These are phyloP conservation scores for Spizellomyces sp. DNA, from an alignment of 192 early-diverging fungal species.

Conservation along the genomic window DNA sequence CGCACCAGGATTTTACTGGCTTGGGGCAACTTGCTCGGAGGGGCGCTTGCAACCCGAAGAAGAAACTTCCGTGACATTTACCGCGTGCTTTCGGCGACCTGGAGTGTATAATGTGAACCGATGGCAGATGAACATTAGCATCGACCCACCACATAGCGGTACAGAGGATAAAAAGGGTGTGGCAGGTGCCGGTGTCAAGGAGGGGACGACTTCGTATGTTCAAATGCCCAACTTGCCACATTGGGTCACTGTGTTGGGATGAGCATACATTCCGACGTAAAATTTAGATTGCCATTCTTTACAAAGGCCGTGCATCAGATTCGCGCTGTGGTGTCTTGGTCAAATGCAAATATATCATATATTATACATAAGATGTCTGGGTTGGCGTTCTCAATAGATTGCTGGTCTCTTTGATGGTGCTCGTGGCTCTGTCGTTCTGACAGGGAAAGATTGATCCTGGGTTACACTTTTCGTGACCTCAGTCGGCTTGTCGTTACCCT, in stretches of 20 bases:
- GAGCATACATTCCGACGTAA: no score
- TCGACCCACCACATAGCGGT: slow-evolving; percentile 9
- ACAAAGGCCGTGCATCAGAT: no score
- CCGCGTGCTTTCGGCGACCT: slow-evolving; percentile 59
- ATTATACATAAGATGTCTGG: no score
- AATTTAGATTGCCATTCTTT: no score
- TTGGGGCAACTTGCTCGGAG: slow-evolving; percentile 57
- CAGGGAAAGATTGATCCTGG: no score
- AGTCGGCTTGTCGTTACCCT: no score
- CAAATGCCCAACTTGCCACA: slow-evolving; percentile 41
- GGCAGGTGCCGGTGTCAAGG: background rate
- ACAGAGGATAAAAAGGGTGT: background rate
- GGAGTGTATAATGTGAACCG: slow-evolving; percentile 79
- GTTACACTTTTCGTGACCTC: no score
- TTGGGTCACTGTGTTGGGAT: slow-evolving; percentile 27
- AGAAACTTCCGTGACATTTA: slow-evolving; percentile 42
- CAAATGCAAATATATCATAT: no score
- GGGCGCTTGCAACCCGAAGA: slow-evolving; percentile 61
- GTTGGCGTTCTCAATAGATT: no score
- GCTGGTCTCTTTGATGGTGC: no score
- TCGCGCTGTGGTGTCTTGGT: no score
- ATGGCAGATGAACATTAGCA: slow-evolving; percentile 58
- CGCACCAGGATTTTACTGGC: slow-evolving; percentile 58
- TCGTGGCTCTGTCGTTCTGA: no score
- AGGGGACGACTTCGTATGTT: slow-evolving; percentile 29